These are phyloP conservation scores for Clonostachys chloroleuca DNA, from an alignment of 2,329 filamentous ascomycete species.

Conservation along the genomic window DNA sequence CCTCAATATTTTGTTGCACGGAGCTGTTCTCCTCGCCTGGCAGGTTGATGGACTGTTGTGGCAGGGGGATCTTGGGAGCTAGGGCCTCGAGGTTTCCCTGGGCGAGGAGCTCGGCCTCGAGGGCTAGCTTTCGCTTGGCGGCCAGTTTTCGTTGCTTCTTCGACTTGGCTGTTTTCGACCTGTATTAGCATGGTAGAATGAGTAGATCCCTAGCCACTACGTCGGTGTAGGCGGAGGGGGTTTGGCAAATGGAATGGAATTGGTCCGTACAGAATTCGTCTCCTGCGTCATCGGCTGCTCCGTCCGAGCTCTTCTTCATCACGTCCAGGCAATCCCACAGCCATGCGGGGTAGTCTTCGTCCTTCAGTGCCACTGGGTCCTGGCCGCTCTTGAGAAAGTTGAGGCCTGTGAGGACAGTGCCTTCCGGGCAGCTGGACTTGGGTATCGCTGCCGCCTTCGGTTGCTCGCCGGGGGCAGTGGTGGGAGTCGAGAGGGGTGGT, in stretches of 20 bases:
- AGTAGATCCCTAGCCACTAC: neutral
- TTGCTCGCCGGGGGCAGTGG: constrained; percentile 20
- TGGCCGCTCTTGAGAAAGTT: constrained; percentile 72
- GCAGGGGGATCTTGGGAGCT: constrained; percentile 66
- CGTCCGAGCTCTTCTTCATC: constrained; percentile 45
- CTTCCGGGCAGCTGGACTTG: constrained; percentile 55
- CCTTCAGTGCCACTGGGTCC: constrained; percentile 70
- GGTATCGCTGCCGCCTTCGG: constrained; percentile 18
- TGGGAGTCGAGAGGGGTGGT: constrained; percentile 27
- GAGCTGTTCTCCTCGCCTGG: constrained; percentile 41
- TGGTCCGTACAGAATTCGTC: constrained; percentile 73
- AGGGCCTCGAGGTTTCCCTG: constrained; percentile 63
- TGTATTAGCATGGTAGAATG: constrained; percentile 1
- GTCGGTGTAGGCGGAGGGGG: neutral
- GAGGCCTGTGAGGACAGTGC: constrained; percentile 67
- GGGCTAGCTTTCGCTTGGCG: constrained; percentile 54
- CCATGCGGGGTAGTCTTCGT: constrained; percentile 77
- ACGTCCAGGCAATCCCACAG: constrained; percentile 69
- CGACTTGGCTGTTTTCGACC: constrained; percentile 61
- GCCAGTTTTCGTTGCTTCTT: constrained; percentile 75
- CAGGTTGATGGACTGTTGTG: constrained; percentile 75
- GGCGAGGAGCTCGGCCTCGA: constrained; percentile 56
- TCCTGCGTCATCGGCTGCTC: constrained; percentile 49
- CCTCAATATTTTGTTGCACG: constrained; percentile 38
- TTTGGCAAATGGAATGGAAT: neutral